Evolutionary conservation across 2,329 filamentous ascomycete species (phyloP).

Genomic region (Aspergillus sp.): DNA sequence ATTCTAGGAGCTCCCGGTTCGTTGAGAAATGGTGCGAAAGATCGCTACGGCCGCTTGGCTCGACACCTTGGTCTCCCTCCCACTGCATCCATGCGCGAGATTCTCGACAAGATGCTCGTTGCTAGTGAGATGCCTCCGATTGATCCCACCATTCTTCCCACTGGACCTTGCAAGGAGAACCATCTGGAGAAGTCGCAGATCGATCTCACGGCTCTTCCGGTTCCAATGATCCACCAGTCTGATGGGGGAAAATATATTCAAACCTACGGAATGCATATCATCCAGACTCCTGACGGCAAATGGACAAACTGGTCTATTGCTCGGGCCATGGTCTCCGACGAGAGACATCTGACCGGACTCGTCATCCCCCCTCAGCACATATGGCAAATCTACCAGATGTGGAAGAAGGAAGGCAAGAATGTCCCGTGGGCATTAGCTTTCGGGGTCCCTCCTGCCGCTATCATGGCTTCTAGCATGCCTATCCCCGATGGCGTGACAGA

Average conservation of each 20-base stretch:
- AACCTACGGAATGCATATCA: slow-evolving; percentile 45
- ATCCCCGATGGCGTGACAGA: slow-evolving; percentile 46
- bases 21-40: slow-evolving; percentile 25
- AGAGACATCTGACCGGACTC: slow-evolving; percentile 35
- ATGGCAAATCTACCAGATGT: slow-evolving; percentile 42
- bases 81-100: slow-evolving; percentile 30
- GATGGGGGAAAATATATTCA: slow-evolving; percentile 49
- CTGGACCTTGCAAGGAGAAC: slow-evolving; percentile 41
- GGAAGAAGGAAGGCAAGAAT: slow-evolving; percentile 41
- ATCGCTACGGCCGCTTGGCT: slow-evolving; percentile 39
- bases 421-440: slow-evolving; percentile 44
- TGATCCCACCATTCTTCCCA: slow-evolving; percentile 25
- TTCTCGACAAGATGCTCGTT: slow-evolving; percentile 38
- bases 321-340: slow-evolving; percentile 43
- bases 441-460: slow-evolving; percentile 45
- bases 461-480: slow-evolving; percentile 45
- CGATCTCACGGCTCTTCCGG: slow-evolving; percentile 39
- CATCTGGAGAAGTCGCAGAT: slow-evolving; percentile 33
- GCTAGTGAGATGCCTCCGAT: slow-evolving; percentile 29
- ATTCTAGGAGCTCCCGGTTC: slow-evolving; percentile 43
- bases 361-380: slow-evolving; percentile 44
- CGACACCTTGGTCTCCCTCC: slow-evolving; percentile 37
- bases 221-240: slow-evolving; percentile 37
- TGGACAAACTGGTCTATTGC: slow-evolving; percentile 42
- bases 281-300: slow-evolving; percentile 39